A percentile compares a stretch with the other conserved stretches of the same genome.
phyloP scores from a whole-genome alignment of 2,329 filamentous ascomycete genomes.

The Leptographium radiaticola region DNA sequence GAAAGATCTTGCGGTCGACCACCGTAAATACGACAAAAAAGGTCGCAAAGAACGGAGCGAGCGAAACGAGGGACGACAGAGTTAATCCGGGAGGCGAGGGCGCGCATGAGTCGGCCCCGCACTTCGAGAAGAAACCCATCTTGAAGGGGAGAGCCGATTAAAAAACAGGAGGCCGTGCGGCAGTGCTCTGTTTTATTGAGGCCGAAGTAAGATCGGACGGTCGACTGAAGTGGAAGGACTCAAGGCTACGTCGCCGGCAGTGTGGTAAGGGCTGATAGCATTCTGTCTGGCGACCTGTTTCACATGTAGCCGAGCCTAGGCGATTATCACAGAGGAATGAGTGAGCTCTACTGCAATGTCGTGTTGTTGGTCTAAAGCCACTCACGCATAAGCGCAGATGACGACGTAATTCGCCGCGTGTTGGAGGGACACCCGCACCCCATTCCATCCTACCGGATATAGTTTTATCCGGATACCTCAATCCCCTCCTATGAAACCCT shows the following conservation, averaged over 20 bases:
- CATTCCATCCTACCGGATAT: not conserved
- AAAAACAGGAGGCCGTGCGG: not conserved
- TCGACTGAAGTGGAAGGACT: not conserved
- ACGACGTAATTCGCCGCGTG: not conserved
- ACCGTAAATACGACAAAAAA: conserved; percentile 51
- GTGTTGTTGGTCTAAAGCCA: too few species aligned
- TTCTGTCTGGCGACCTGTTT: not conserved
- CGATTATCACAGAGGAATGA: not conserved
- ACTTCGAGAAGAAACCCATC: conserved; percentile 19
- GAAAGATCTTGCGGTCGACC: conserved; percentile 57
- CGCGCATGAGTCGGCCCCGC: conserved; percentile 45
- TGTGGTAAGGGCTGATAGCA: not conserved
- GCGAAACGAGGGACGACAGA: conserved; percentile 31
- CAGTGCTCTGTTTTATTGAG: not conserved
- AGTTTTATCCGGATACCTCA: not conserved
- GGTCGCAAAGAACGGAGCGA: conserved; percentile 58
- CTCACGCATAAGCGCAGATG: too few species aligned
- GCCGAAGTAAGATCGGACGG: not conserved
- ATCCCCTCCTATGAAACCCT: not conserved
- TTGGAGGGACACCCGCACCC: not conserved
- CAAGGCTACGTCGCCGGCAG: not conserved
- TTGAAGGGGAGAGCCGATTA: not conserved
- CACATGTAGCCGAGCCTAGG: not conserved
- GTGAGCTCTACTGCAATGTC: too few species aligned
- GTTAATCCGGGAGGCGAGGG: conserved; percentile 28